Evolutionary conservation across 225 moss, liverwort and hornwort species (phyloP), one percentile per base, ranked within the genome.

Genomic region (Takakia lepidozioides): DNA sequence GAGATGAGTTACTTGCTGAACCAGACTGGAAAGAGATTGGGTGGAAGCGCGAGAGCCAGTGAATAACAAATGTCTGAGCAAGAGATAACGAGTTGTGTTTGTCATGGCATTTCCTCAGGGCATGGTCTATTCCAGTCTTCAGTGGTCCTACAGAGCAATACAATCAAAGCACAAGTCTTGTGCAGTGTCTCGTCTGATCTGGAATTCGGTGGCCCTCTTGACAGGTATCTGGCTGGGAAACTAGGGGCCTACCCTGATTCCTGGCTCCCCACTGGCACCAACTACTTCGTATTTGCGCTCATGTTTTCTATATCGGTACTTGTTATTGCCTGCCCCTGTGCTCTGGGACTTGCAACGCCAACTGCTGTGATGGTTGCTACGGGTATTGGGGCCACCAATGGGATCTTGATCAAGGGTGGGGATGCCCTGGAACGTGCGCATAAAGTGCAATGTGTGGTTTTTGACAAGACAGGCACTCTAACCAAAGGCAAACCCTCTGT

Each of bases 301-400:
- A 84, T 86, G 79, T 95, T 95, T 37, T 81, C 81, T 1, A 89
- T 95, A 2, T 86, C 93, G 0, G 86, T 70, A 46, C 74, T 72
- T 0, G 81, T 81, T 25, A 81, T 81, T 3, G 81, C 81, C 19
- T 81, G 81, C 49, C 81, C 81, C 2, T 81, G 81, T 37, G 81
- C 72, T 15, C 36, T 81, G 18, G 81, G 81, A 19, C 72, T 81
- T 7, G 81, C 81, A 3, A 81, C 81, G 2, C 81, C 81, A 1
- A 81, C 81, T 2, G 81, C 81, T 0, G 81, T 81, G 30, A 81
- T 81, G 81, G 81, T 81, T 20, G 81, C 76, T 0, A 76, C 72
- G 3, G 81, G 81, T 2, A 66, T 76, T 4, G 81, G 81, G 17
- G 81, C 81, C 9, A 52, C 35, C 26, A 66, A 76, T 45, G 76